These are phyloP conservation scores for Coemansia sp. DNA, from an alignment of 192 early-diverging fungal genomes.

Conservation along the genomic window DNA sequence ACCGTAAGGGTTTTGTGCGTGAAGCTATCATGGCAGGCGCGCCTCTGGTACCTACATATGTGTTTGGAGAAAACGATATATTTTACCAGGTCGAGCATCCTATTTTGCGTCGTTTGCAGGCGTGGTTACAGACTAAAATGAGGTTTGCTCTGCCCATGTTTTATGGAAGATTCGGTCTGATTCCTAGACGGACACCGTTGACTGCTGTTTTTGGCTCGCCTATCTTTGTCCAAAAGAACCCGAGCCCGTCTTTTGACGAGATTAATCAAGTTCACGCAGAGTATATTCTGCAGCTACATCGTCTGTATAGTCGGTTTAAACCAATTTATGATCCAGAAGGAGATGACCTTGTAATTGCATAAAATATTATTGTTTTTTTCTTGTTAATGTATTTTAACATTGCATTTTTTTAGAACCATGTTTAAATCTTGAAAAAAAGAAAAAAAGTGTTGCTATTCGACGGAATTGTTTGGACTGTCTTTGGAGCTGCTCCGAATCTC, in stretches of 20 bases:
- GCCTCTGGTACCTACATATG: conserved; percentile 80
- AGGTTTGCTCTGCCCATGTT: conserved; percentile 79
- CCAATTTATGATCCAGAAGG: conserved; percentile 51
- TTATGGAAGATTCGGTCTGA: conserved; percentile 68
- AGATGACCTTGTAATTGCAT: conserved; percentile 31
- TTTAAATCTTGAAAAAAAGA: no score
- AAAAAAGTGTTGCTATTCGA: no score
- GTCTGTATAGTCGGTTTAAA: conserved; percentile 43
- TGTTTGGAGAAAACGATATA: conserved; percentile 94
- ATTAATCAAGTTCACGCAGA: conserved; percentile 37
- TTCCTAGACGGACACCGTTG: conserved; percentile 44
- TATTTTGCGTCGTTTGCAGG: conserved; percentile 65
- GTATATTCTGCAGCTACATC: conserved; percentile 33
- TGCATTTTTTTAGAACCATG: background rate
- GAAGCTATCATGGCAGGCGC: conserved; percentile 84
- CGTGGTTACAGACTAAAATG: conserved; percentile 65
- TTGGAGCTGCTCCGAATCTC: conserved; percentile 11
- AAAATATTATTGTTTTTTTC: background rate
- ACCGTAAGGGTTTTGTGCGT: conserved; percentile 88
- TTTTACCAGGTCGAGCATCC: conserved; percentile 76
- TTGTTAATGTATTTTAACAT: background rate
- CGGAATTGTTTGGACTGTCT: conserved; percentile 2
- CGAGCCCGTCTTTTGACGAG: conserved; percentile 29
- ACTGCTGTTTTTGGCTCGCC: conserved; percentile 39
- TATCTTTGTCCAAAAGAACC: conserved; percentile 27